phyloP scores from a whole-genome alignment of 2,329 filamentous ascomycete genomes.

The Calonectria montana region DNA sequence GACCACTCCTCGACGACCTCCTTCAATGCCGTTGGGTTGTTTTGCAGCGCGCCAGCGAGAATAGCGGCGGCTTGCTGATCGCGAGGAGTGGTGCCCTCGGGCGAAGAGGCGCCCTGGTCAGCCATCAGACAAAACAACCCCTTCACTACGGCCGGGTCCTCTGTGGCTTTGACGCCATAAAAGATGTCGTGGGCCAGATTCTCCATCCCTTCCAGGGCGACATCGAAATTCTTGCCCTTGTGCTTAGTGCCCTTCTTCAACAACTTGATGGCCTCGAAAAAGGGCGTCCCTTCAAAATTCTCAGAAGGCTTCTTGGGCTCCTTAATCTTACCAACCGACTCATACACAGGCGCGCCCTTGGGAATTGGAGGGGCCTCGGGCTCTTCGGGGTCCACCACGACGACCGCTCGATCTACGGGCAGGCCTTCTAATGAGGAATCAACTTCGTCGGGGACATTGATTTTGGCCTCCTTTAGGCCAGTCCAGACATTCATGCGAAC shows the following conservation, averaged over 20 bases:
- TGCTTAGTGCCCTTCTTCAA: conserved; percentile 57
- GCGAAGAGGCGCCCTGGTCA: conserved; percentile 39
- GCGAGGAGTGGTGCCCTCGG: conserved; percentile 47
- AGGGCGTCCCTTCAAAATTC: conserved; percentile 46
- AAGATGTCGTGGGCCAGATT: conserved; percentile 77
- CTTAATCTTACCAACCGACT: conserved; percentile 67
- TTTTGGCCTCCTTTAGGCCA: conserved; percentile 73
- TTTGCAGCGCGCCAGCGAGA: conserved; percentile 69
- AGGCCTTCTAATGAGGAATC: conserved; percentile 61
- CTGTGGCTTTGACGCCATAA: conserved; percentile 72
- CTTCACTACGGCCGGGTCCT: conserved; percentile 64
- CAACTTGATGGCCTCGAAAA: conserved; percentile 57
- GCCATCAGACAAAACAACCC: conserved; percentile 68
- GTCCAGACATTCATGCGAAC: conserved; percentile 74
- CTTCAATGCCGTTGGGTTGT: conserved; percentile 71
- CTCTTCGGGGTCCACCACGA: conserved; percentile 64
- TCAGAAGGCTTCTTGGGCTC: conserved; percentile 64
- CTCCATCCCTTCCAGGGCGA: conserved; percentile 67
- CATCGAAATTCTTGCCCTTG: conserved; percentile 53
- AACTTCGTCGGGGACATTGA: conserved; percentile 68
- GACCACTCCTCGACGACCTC: conserved; percentile 63
- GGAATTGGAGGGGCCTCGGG: conserved; percentile 52
- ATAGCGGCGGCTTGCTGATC: conserved; percentile 67
- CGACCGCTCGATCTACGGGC: conserved; percentile 62
- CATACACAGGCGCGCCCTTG: conserved; percentile 66